Conservation (phyloP, 257 asterid species). For the Coffea canephora region DNA sequence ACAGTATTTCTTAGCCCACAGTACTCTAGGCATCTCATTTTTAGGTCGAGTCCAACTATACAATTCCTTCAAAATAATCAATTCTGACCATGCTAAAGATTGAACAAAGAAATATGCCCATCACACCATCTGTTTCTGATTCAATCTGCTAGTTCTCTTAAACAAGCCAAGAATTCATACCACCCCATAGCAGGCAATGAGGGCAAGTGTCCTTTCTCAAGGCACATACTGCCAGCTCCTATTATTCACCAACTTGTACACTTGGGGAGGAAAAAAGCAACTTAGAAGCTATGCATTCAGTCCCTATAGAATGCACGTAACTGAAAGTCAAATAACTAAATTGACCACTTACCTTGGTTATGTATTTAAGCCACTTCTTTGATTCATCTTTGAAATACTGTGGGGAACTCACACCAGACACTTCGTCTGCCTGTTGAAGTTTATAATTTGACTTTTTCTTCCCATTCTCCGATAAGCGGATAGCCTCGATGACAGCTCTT, state of each 20-base stretch:
- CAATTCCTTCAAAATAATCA: neutral
- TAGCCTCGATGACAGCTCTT: slow-evolving; percentile 84
- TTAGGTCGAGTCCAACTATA: neutral
- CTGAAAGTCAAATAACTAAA: neutral
- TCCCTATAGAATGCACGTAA: neutral
- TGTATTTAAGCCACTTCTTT: slow-evolving; percentile 93
- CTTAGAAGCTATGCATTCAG: neutral
- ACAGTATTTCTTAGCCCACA: neutral
- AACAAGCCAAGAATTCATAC: neutral
- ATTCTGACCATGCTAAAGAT: neutral
- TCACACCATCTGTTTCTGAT: neutral
- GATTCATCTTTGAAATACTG: slow-evolving; percentile 78
- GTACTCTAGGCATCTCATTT: neutral
- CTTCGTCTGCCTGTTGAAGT: slow-evolving; percentile 39
- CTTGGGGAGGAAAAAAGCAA: neutral
- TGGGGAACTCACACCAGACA: slow-evolving; percentile 52
- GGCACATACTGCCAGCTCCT: neutral
- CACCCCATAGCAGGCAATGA: neutral
- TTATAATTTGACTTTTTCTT: slow-evolving; percentile 43
- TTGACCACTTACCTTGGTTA: slow-evolving; percentile 54
- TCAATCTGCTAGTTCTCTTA: neutral
- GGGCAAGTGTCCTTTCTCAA: neutral
- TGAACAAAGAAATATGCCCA: neutral
- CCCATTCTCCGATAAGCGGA: slow-evolving; percentile 66
- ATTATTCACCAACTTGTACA: neutral